Evolutionary conservation across 2,329 filamentous ascomycete genomes (phyloP), one percentile per base, ranked within the genome.

Genomic region (Trichophyton rubrum): DNA sequence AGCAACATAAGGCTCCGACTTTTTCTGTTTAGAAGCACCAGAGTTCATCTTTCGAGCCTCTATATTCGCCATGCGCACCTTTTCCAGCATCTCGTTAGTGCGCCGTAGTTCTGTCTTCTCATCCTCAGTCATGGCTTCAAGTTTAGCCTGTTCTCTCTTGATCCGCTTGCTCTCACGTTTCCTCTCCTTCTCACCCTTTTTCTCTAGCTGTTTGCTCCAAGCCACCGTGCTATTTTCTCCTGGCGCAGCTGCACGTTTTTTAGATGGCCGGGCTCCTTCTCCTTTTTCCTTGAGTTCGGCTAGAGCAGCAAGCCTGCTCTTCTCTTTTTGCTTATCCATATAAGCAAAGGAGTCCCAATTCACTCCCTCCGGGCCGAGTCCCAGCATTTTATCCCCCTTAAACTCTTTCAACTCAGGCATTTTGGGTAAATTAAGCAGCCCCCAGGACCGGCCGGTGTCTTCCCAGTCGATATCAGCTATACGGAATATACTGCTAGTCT

Each of bases 371-470:
- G n/a, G 17, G 1, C 80, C 80, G 1, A 86, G 72, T 1, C 80
- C 79, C 0, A 88, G 75, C 22, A 76, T 80, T 64, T 81, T 80
- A 70, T 89, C 86, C 3, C 86, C 86, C 11, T 84, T 80, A 78
- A 88, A 92, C 0, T 79, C 82, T 67, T 85, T 87, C 59, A 89
- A 76, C 72, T 99, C 93, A 0, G 93, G 92, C 93, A 99, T 99
- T 70, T 88, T 90, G 3, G 93, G 93, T 64, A 97, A 80, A 58
- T 85, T 85, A 1, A 96, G 78, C 0, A 99, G 79, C 1, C 89
- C 93, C 89, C 92, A 99, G 0, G 87, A 88, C 59, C 84, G 79
- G 0, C 85, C 92, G 0, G 93, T 79, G 59, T 90, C 87, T 3
- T 81, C 76, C 93, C 93, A 99, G 71, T 96, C 86, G 15, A 96